A percentile compares a stretch with the other conserved stretches of the same genome.
These are phyloP conservation scores for Crithidia fasciculata DNA, from an alignment of 208 protist genomes.

Conservation along the genomic window DNA sequence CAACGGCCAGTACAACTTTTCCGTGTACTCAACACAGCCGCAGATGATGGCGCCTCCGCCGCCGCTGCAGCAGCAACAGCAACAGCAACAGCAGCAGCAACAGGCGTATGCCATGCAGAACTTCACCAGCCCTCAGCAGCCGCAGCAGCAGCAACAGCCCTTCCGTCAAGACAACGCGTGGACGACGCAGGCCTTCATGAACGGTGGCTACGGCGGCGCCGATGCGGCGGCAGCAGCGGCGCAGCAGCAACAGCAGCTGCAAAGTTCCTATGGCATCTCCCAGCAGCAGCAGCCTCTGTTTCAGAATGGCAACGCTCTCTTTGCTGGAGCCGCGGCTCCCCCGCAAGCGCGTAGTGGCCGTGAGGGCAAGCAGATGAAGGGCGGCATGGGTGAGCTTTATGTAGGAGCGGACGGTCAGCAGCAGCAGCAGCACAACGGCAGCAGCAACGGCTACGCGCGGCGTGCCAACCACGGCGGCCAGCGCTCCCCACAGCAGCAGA, in stretches of 20 bases:
- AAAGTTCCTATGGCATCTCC: background rate
- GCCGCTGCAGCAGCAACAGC: conserved; percentile 18
- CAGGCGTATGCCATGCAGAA: conserved; percentile 16
- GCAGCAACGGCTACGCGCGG: conserved; percentile 1
- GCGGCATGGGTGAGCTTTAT: too few relatives aligned
- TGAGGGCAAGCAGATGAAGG: background rate
- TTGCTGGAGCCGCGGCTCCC: background rate
- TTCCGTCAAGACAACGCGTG: conserved; percentile 17
- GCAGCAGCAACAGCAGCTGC: conserved; percentile 4
- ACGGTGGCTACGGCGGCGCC: conserved; percentile 22
- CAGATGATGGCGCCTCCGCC: conserved; percentile 20
- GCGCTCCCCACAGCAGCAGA: conserved; percentile 4
- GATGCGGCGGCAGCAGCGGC: conserved; percentile 3
- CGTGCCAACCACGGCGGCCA: background rate
- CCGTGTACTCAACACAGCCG: conserved; percentile 23
- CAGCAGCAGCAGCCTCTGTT: conserved; percentile 8
- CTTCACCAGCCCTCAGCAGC: conserved; percentile 10
- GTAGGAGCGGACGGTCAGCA: background rate
- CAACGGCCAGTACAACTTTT: conserved; percentile 22
- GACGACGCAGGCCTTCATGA: conserved; percentile 32
- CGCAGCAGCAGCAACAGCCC: conserved; percentile 14
- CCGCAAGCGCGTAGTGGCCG: conserved; percentile 1
- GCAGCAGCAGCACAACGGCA: conserved; percentile 15
- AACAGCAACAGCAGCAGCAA: conserved; percentile 9
- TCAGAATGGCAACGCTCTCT: background rate